These are phyloP conservation scores for Aegilops tauschii DNA, from an alignment of 176 grass and related monocot species.

Conservation along the genomic window DNA sequence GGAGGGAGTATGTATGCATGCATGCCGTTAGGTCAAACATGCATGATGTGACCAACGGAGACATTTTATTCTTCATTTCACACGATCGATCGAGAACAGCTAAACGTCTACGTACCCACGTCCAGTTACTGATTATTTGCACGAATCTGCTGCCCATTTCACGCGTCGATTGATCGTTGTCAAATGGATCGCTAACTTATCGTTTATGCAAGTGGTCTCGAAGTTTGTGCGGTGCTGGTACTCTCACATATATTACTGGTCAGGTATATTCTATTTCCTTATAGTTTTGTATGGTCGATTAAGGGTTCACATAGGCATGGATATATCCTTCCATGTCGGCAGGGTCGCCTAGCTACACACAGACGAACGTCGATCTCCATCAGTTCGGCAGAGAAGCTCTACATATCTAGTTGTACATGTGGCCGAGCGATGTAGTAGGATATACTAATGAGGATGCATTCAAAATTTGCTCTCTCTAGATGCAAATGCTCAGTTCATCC, in stretches of 20 bases:
- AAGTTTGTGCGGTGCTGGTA: too few species aligned
- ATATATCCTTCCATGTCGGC: slow-evolving; percentile 13
- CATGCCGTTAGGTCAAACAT: not conserved
- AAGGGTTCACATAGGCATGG: not conserved
- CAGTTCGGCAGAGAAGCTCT: not conserved
- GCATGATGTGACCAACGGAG: not conserved
- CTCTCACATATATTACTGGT: not conserved
- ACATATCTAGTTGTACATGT: not conserved
- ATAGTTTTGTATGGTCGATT: not conserved
- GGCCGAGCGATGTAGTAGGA: not conserved
- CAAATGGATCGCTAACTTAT: too few species aligned
- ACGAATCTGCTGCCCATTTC: too few species aligned
- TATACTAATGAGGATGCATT: not conserved
- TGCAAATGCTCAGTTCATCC: too few species aligned
- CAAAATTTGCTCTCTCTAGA: not conserved
- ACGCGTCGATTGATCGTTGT: too few species aligned
- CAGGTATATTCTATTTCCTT: not conserved
- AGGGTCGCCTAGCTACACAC: not conserved
- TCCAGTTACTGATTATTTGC: too few species aligned
- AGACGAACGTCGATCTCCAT: not conserved
- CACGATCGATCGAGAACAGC: too few species aligned
- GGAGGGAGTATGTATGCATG: too few species aligned
- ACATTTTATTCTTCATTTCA: too few species aligned
- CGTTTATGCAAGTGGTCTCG: too few species aligned
- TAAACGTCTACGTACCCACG: too few species aligned